Evolutionary conservation across 164 flowering plant genomes (phyloP).

Genomic region (Cinnamomum micranthum): DNA sequence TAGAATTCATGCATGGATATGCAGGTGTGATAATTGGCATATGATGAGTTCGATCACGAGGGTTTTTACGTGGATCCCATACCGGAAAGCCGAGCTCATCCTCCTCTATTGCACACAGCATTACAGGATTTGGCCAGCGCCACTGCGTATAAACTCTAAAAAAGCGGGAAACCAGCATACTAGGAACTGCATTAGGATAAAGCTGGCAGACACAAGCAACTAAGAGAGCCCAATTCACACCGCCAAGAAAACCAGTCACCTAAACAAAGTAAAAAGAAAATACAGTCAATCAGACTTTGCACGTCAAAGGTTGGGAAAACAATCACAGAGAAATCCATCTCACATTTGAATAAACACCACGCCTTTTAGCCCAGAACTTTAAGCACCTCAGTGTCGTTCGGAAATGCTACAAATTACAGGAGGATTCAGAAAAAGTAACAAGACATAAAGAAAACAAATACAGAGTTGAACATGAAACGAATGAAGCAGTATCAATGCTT

Average conservation of each 20-base stretch:
- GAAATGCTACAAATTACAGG: slow-evolving; percentile 53
- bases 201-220: slow-evolving; percentile 96
- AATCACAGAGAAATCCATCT: slow-evolving; percentile 12
- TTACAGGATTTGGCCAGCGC: slow-evolving; percentile 99
- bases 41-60: slow-evolving; percentile 70
- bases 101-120: slow-evolving; percentile 84
- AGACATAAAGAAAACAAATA: slow-evolving; percentile 18
- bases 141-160: slow-evolving; percentile 92
- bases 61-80: slow-evolving; percentile 96
- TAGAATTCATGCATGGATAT: slow-evolving; percentile 98
- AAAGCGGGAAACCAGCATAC: slow-evolving; percentile 89
- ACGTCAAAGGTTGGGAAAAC: not conserved
- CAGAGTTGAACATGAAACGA: too few species aligned
- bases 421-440: slow-evolving; percentile 25
- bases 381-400: slow-evolving; percentile 77
- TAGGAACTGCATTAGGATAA: slow-evolving; percentile 91
- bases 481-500: not conserved
- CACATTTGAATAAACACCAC: slow-evolving; percentile 98
- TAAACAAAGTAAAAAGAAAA: slow-evolving; percentile 15
- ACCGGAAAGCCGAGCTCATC: slow-evolving; percentile 79
- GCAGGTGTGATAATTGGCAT: slow-evolving; percentile 99
- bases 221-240: slow-evolving; percentile 95
- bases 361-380: slow-evolving; percentile 90
- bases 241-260: slow-evolving; percentile 99
- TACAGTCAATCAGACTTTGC: not conserved